Base-by-base conservation (phyloP, 1,139 yeast genomes). In the Hyphopichia burtonii region DNA sequence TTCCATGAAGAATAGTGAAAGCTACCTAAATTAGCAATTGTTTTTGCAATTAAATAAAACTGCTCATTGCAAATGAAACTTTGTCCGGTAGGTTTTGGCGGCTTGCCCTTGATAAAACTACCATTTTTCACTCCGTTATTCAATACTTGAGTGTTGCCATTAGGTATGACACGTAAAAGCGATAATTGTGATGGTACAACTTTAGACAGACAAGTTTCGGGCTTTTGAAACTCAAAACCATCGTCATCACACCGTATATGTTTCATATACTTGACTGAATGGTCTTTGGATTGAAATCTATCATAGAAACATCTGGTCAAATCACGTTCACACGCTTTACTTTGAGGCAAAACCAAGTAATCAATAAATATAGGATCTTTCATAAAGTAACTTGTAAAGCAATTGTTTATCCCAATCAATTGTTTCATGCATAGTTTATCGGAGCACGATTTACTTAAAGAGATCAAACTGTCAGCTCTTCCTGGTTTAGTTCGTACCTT, bases 401-500 rank as follows among this genome's bases (percentile, higher is more conserved):
- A 62, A 48, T 76, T 79, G 32, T 83, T 61, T 3, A 88, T 44
- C 0, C 96, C 90, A 0, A 75, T 68, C 31, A 69, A 65, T 56
- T 88, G 96, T 42, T 76, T 74, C 39, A 83, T 45, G 34, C 88
- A 75, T 23, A 91, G 57, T 55, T 91, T 91, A 58, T 91, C 98
- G 1, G 95, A 82, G 58, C 98, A 91, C 0, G 96, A 87, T 56
- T 90, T 91, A 34, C 95, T 86, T 34, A 75, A 61, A 0, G 95
- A 78, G 2, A 81, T 48, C 2, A 76, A 71, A 2, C 96, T 84
- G 56, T 91, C 97, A 15, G 72, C 60, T 41, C 97, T 63, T 2
- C 98, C 99, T 0, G 98, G 99, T 56, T 91, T 91, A 0, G 97
- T 91, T 47, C 99, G 68, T 0, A 90, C 90, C 3, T 69, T 61